Evolutionary conservation across 441 rosid genomes (phyloP), one percentile per base, ranked within the genome.

Genomic region (Breynia disticha): DNA sequence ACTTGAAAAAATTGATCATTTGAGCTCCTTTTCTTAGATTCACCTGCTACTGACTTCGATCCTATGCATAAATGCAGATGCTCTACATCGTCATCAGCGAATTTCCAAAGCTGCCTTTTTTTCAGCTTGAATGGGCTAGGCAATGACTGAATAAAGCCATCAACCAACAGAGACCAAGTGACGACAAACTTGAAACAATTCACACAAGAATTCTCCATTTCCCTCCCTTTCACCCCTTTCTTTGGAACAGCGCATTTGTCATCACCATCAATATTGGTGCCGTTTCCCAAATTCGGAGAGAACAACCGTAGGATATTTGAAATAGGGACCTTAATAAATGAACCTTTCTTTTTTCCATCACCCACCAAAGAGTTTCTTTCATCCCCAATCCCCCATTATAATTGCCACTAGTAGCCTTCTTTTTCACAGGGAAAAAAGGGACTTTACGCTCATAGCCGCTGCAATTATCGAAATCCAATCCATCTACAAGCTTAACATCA

Each of bases 161-260:
- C 78, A 38, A 82, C 75, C 75, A 86, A 64, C 75, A 86, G 54
- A 10, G 98, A 82, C 89, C 90, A 86, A 55, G 83, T 76, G 65
- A 83, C 74, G 0, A 90, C 89, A 77, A 91, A 88, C 65, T 80
- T 84, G 67, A 86, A 77, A 71, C 90, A 86, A 57, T 84, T 86
- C 0, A 72, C 37, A 65, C 97, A 84, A 64, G 95, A 75, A 65
- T 65, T 73, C 55, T 71, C 77, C 35, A 43, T 50, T 55, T 59
- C 73, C 59, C 60, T 74, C 16, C 54, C 81, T 67, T 68, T 72
- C 59, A 55, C 50, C 55, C 63, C 76, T 63, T 75, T 77, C 80
- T 75, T 72, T 14, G 50, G 57, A 52, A 39, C 65, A 57, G 56
- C 76, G 47, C 53, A 66, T 52, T 67, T 63, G 39, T 69, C 59